Base-by-base conservation (phyloP, 768 basidiomycete genomes). In the Scleroderma bovista region DNA sequence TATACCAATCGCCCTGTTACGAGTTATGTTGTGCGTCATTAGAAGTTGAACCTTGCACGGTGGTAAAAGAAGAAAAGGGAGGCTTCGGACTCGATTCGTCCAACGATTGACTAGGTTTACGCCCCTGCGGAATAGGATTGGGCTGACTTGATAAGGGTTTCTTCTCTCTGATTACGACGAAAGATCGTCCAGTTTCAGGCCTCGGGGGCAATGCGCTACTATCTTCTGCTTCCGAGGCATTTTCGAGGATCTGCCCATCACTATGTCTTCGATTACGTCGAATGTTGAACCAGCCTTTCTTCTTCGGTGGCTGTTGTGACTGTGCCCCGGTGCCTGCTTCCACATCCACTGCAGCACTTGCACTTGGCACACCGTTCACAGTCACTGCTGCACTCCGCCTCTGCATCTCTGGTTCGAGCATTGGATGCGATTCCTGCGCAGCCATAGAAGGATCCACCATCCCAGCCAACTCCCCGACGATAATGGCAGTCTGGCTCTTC, bases 401-500 rank as follows among this genome's bases (percentile, higher is more conserved):
- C 39, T 49, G 44, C 3, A 56, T 58, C 10, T 53, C 56, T 9
- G 50, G 24, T 15, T 61, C 64, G 5, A 47, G 52, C 44, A 66
- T 36, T 1, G 57, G 53, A 29, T 60, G 58, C 19, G 54, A 55
- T 41, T 66, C 64, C 33, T 57, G 33, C 8, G 37, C 38, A 12
- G 54, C 38, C 4, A 51, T 43, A 46, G 66, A 52, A 24, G 54
- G 45, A 50, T 51, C 32, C 55, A 53, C 50, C 50, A 60, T 55
- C 53, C 59, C 46, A 62, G 57, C 53, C 65, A 64, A 43, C 68
- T 74, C 76, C 54, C 84, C 74, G 51, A 92, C 88, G n/a, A 93
- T 81, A 51, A 93, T 80, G 2, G 90, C 90, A 3, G 84, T 85
- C 63, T 93, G 90, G 29, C 88, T 91, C 69, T 83, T 82, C 17